Evolutionary conservation across 2,329 filamentous ascomycete species (phyloP).

Genomic region (Davidsoniella eucalypti): DNA sequence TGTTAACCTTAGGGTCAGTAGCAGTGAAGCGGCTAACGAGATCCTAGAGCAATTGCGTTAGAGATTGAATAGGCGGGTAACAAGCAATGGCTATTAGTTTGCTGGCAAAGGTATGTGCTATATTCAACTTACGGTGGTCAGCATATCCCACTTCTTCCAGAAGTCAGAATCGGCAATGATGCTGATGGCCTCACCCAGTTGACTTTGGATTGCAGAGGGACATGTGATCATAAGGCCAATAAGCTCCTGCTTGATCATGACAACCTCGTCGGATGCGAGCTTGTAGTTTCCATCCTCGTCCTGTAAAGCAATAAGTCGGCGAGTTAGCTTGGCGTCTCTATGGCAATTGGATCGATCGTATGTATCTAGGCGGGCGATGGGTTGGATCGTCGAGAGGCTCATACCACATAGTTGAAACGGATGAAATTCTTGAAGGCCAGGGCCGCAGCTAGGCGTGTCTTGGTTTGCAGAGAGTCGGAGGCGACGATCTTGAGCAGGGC

Average conservation of each 20-base stretch:
- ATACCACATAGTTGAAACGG: slow-evolving; percentile 73
- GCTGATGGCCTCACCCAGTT: slow-evolving; percentile 92
- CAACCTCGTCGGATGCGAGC: slow-evolving; percentile 65
- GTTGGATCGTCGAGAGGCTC: slow-evolving; percentile 15
- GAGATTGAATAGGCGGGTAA: neutral
- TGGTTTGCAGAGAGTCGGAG: slow-evolving; percentile 51
- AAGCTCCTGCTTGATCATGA: slow-evolving; percentile 83
- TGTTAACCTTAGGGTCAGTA: slow-evolving; percentile 70
- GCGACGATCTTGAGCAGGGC: slow-evolving; percentile 81
- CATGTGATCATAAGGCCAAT: slow-evolving; percentile 94
- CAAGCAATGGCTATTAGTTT: neutral
- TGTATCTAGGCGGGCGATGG: slow-evolving; percentile 14
- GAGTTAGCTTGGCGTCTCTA: neutral
- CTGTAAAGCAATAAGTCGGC: slow-evolving; percentile 20
- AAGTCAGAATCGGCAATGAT: slow-evolving; percentile 97
- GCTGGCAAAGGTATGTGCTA: neutral
- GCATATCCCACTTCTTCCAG: slow-evolving; percentile 88
- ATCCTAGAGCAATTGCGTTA: slow-evolving; percentile 34
- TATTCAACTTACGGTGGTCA: slow-evolving; percentile 34
- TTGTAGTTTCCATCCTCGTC: slow-evolving; percentile 93
- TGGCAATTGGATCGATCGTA: neutral
- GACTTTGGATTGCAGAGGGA: slow-evolving; percentile 71
- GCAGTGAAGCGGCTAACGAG: slow-evolving; percentile 74
- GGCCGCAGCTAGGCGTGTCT: slow-evolving; percentile 72
- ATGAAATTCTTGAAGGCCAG: slow-evolving; percentile 99